These are phyloP conservation scores for Punctularia strigosozonata DNA, from an alignment of 768 basidiomycete species.

Conservation along the genomic window DNA sequence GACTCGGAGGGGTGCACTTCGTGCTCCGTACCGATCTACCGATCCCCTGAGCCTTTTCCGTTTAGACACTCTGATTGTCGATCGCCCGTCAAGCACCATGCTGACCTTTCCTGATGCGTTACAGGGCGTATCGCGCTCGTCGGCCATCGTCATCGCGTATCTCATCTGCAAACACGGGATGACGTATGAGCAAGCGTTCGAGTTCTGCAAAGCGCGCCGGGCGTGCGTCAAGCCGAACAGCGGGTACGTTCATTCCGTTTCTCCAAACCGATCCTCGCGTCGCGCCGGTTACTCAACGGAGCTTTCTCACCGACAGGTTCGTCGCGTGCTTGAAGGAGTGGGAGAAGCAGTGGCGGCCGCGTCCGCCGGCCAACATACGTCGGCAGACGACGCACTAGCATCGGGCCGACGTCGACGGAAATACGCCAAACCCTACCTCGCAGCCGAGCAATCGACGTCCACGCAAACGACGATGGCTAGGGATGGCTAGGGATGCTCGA, in stretches of 20 bases:
- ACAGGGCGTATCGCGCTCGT: conserved; percentile 69
- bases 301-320: background rate
- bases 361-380: too few species aligned
- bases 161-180: conserved; percentile 66
- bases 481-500: too few species aligned
- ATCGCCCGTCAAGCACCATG: background rate
- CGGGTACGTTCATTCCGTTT: conserved; percentile 43
- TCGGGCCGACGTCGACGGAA: too few species aligned
- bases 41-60: too few species aligned
- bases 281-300: too few species aligned
- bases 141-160: conserved; percentile 71
- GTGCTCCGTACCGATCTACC: too few species aligned
- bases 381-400: too few species aligned
- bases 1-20: too few species aligned
- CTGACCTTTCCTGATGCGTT: background rate
- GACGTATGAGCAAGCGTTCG: conserved; percentile 55
- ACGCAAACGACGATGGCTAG: too few species aligned
- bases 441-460: too few species aligned
- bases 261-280: background rate
- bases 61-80: too few species aligned
- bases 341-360: conserved; percentile 17
- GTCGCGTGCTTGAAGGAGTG: conserved; percentile 15
- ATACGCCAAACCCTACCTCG: too few species aligned
- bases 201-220: conserved; percentile 50
- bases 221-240: conserved; percentile 70